These are phyloP conservation scores for Podila clonocystis DNA, from an alignment of 192 early-diverging fungal species.

Conservation along the genomic window DNA sequence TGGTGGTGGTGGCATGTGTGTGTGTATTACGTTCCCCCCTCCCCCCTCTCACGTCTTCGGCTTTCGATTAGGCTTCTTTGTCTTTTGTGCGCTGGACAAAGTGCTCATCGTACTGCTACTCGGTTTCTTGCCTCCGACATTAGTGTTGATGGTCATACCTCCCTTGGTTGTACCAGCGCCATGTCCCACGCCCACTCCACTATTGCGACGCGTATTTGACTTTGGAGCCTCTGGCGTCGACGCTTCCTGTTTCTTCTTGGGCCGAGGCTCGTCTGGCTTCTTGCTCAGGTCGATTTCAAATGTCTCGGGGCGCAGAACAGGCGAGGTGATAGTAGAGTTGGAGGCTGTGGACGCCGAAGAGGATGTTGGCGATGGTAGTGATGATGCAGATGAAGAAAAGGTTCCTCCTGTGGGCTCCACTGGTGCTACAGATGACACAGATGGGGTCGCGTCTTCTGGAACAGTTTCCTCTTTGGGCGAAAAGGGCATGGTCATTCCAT, in stretches of 20 bases:
- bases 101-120: neutral
- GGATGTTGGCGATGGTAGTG: slow-evolving; percentile 12
- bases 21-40: no score
- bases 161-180: neutral
- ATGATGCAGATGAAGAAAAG: neutral
- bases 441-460: neutral
- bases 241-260: neutral
- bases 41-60: neutral
- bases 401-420: neutral
- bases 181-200: neutral
- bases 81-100: neutral
- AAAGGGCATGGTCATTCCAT: neutral
- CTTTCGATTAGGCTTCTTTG: slow-evolving; percentile 22
- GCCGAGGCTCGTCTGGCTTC: neutral
- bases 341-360: slow-evolving; percentile 19
- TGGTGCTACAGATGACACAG: neutral
- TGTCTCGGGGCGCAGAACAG: neutral
- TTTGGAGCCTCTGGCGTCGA: neutral
- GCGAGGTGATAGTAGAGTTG: slow-evolving; percentile 18
- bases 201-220: neutral
- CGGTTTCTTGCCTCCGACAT: slow-evolving; percentile 8
- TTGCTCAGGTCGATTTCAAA: neutral
- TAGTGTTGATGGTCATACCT: slow-evolving; percentile 16
- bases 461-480: slow-evolving; percentile 1
- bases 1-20: no score